Evolutionary conservation across 495 filamentous ascomycete species (phyloP).

Genomic region (Lophiostoma macrostomum): DNA sequence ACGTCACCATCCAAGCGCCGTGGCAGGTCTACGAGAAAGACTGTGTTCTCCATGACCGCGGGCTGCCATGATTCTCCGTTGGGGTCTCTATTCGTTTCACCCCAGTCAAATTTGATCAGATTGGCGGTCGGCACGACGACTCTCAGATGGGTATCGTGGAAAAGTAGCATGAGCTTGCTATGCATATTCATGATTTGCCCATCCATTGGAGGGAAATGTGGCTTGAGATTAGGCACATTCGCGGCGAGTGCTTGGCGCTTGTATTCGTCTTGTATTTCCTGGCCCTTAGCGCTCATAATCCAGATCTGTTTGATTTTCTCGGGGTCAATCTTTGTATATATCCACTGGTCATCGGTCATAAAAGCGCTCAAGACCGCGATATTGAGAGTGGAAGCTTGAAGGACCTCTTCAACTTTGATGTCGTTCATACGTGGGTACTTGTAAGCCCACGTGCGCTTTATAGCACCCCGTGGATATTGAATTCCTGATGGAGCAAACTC

Average conservation of each 20-base stretch:
- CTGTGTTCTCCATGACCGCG: conserved; percentile 42
- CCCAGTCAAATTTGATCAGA: conserved; percentile 78
- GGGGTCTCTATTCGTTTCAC: conserved; percentile 64
- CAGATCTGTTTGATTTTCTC: conserved; percentile 57
- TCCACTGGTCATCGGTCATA: conserved; percentile 77
- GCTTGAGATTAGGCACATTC: conserved; percentile 54
- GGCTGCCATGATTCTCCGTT: conserved; percentile 3
- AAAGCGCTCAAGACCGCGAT: conserved; percentile 83
- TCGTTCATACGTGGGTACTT: conserved; percentile 61
- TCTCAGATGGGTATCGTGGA: conserved; percentile 63
- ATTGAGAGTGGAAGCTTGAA: conserved; percentile 66
- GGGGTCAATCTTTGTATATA: conserved; percentile 58
- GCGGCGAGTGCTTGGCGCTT: conserved; percentile 44
- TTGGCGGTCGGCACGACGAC: conserved; percentile 82
- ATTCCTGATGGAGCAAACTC: conserved; percentile 28
- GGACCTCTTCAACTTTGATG: conserved; percentile 86
- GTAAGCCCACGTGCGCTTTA: conserved; percentile 78
- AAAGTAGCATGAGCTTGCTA: conserved; percentile 82
- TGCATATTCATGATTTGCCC: conserved; percentile 72
- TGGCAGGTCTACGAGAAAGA: conserved; percentile 84
- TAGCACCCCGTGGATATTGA: conserved; percentile 65
- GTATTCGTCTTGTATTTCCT: conserved; percentile 31
- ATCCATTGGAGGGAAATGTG: conserved; percentile 79
- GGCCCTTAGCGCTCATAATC: conserved; percentile 62
- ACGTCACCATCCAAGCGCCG: conserved; percentile 43